Evolutionary conservation across 176 grass and related monocot genomes (phyloP), one percentile per base, ranked within the genome.

Genomic region (Themeda triandra): DNA sequence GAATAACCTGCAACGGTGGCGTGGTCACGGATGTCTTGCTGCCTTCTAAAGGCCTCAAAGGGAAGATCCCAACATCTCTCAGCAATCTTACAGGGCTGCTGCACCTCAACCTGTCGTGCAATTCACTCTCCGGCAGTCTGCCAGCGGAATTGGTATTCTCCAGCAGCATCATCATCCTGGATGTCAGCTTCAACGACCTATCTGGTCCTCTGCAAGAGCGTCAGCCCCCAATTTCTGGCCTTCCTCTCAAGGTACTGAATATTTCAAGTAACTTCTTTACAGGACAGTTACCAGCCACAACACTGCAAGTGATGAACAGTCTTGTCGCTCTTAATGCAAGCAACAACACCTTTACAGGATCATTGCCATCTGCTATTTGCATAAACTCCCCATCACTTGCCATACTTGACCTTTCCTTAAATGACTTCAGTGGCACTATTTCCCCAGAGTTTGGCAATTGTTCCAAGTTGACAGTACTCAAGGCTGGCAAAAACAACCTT

Each of bases 151-250:
- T 96, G 86, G 41, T 87, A 58, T 89, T 84, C 67, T 87, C 93
- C 53, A 85, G 53, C 71, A 89, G 81, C 42, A 81, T 93, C 39
- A 3, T 46, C 11, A 8, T 79, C 53, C 85, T 96, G 48, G 94
- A 96, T 71, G 83, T 96, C 88, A 96, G 94, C 88, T 95, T 88
- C 77, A 95, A 92, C 76, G 35, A 5, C 51, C 85, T 95, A 7
- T 14, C 51, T 18, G 84, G 84, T 44, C 28, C 21, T 66, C 81
- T 96, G 76, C 84, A 39, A 4, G 86, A 69, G 79, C 33, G 2
- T 69, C 81, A 53, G 32, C 65, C 81, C 64, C 21, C 91, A 37
- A 33, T 18, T 79, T 6, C 63, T 1, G 36, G 23, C 27, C 80
- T 63, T 64, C 69, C 83, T 80, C 84, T 96, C 39, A 72, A 91